A percentile compares a stretch with the other conserved stretches of the same genome.
Evolutionary conservation across 345 rosid species (phyloP).

Genomic region (Bruguiera gymnorhiza): DNA sequence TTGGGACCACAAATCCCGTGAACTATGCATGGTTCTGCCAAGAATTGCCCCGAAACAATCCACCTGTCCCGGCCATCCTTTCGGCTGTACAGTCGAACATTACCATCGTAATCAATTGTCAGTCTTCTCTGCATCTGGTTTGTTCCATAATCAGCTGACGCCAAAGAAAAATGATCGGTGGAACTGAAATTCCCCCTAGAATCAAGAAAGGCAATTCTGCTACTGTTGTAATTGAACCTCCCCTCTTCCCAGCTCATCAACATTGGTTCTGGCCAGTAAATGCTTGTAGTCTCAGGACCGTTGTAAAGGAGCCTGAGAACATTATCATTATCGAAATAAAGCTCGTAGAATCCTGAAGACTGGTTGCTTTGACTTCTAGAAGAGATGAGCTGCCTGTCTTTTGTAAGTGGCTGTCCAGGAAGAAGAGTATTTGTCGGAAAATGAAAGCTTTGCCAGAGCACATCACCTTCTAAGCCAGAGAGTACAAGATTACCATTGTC

Average conservation of each 20-base stretch:
- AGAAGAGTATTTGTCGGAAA: conserved; percentile 23
- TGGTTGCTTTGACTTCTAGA: conserved; percentile 15
- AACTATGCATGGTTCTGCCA: conserved; percentile 15
- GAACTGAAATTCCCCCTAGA: conserved; percentile 28
- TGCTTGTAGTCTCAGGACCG: conserved; percentile 21
- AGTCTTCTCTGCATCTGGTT: conserved; percentile 18
- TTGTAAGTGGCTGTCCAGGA: conserved; percentile 1
- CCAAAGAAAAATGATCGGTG: conserved; percentile 13
- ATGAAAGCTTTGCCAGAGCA: conserved; percentile 20
- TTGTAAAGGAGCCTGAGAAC: conserved; percentile 35
- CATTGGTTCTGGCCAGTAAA: conserved; percentile 34
- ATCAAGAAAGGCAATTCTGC: conserved; percentile 21
- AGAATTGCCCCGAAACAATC: conserved; percentile 31
- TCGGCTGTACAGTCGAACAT: conserved; percentile 30
- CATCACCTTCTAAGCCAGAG: not conserved
- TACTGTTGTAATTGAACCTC: conserved; percentile 23
- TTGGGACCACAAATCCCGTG: conserved; percentile 37
- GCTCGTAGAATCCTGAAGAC: conserved; percentile 16
- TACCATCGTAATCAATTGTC: conserved; percentile 36
- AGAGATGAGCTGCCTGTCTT: conserved; percentile 13
- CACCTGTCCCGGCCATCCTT: conserved; percentile 8
- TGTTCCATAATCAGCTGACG: conserved; percentile 23
- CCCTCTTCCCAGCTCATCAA: conserved; percentile 9
- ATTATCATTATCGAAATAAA: conserved; percentile 25
- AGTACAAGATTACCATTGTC: conserved; percentile 24